Evolutionary conservation across 768 basidiomycete species (phyloP), one percentile per base, ranked within the genome.

Genomic region (Hericium rajendrae): DNA sequence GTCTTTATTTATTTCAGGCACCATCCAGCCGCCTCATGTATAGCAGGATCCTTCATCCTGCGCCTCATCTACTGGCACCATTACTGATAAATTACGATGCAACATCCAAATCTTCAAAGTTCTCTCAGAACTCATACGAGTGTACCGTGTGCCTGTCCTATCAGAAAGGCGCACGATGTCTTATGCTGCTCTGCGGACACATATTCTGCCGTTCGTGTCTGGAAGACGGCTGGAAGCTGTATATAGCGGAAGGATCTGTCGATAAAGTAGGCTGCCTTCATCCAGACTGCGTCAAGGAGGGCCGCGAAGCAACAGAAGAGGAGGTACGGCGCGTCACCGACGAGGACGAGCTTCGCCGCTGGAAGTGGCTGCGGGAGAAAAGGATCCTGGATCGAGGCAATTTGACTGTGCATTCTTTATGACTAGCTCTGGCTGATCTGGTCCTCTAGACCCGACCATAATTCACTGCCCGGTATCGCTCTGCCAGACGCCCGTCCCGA

Each of bases 171-270:
- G 76, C 80, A 13, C 80, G 81, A 61, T 93, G 91, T 67, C 64
- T 93, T 15, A 76, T 80, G 60, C 73, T 94, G 51, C 66, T 73
- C 2, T 94, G 92, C 66, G 70, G 71, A 1, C 93, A 94, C 68
- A 78, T 93, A 12, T 94, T 93, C 68, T 95, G 93, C 67, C 80
- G 82, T n/a, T 69, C 78, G 8, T 95, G 93, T 66, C 69, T 95
- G 26, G 75, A 76, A 54, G 85, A 87, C 53, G 94, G 88, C 67
- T 97, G 92, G 92, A 76, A 78, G 48, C 67, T 92, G 52, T 87
- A 85, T 62, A 87, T 97, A 54, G 73, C 71, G 51, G 91, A 94
- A 66, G 93, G 93, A 6, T 84, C 87, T 57, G 73, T 92, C 13
- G 78, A 75, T 32, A 76, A 77, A 18, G 92, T 97, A 1, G 79